Conservation (phyloP, 2,329 filamentous ascomycete genomes). For the Pseudogymnoascus sp. region DNA sequence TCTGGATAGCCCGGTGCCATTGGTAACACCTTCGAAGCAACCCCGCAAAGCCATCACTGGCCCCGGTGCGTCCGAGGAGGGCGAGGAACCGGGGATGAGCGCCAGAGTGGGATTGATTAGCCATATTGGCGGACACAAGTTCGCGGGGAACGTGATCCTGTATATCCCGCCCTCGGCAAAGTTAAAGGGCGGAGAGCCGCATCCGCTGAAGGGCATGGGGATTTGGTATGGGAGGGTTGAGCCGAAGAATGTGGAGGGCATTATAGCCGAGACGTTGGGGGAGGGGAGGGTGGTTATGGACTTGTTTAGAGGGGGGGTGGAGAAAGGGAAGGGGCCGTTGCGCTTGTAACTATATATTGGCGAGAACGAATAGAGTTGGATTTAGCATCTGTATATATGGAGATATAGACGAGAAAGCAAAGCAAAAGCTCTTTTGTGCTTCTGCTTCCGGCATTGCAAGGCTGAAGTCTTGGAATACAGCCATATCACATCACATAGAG, state of each 20-base stretch:
- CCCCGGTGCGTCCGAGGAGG: slow-evolving; percentile 25
- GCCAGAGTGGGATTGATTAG: slow-evolving; percentile 65
- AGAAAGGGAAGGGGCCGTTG: background rate
- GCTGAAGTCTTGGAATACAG: background rate
- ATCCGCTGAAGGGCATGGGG: slow-evolving; percentile 61
- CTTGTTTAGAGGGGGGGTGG: slow-evolving; percentile 59
- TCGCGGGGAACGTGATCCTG: slow-evolving; percentile 76
- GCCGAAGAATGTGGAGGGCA: slow-evolving; percentile 67
- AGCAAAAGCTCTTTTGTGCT: background rate
- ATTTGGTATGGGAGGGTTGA: slow-evolving; percentile 80
- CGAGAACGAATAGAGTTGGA: background rate
- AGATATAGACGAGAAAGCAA: background rate
- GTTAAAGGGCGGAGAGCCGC: slow-evolving; percentile 34
- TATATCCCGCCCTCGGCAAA: slow-evolving; percentile 59
- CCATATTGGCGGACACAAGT: slow-evolving; percentile 80
- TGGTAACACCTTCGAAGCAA: slow-evolving; percentile 6
- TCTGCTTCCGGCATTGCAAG: background rate
- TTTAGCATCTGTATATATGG: background rate
- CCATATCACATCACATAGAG: background rate
- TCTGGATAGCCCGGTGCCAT: slow-evolving; percentile 35
- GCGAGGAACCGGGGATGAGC: slow-evolving; percentile 28
- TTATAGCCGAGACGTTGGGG: slow-evolving; percentile 63
- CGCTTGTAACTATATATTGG: background rate
- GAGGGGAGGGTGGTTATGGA: slow-evolving; percentile 62
- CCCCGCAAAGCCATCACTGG: slow-evolving; percentile 8